Evolutionary conservation across 352 stramenopile species (phyloP).

Genomic region (Phytophthora sojae): DNA sequence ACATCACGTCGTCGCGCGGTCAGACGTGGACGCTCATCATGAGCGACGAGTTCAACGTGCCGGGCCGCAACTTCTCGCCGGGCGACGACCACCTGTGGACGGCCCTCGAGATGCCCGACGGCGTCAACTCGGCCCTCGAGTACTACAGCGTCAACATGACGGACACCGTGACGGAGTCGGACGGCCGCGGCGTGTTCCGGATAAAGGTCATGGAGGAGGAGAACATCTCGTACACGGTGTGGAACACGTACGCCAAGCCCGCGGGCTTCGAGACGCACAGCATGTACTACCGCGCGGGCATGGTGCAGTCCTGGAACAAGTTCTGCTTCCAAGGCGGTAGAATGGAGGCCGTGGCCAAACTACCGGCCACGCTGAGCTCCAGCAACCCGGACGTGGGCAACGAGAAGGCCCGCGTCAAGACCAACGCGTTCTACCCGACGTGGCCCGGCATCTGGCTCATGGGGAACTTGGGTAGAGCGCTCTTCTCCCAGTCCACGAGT

Average conservation of each 20-base stretch:
- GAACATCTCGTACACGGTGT: constrained; percentile 56
- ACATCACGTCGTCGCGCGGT: constrained; percentile 53
- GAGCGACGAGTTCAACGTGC: constrained; percentile 78
- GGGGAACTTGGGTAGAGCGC: constrained; percentile 94
- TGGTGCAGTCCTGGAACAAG: constrained; percentile 94
- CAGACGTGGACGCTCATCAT: constrained; percentile 70
- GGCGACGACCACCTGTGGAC: constrained; percentile 87
- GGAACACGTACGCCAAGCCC: constrained; percentile 52
- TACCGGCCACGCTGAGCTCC: constrained; percentile 83
- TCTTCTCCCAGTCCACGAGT: constrained; percentile 92
- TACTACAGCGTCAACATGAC: constrained; percentile 92
- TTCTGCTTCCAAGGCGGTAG: constrained; percentile 94
- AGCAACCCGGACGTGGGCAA: constrained; percentile 64
- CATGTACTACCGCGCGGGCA: constrained; percentile 72
- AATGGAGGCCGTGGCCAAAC: constrained; percentile 89
- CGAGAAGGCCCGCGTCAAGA: constrained; percentile 40
- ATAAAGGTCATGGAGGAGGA: constrained; percentile 49
- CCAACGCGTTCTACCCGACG: constrained; percentile 65
- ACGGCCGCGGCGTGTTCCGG: constrained; percentile 42
- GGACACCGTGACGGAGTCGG: constrained; percentile 43
- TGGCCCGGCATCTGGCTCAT: constrained; percentile 97
- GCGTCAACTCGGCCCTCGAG: constrained; percentile 76
- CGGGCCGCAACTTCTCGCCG: constrained; percentile 59
- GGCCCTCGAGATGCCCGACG: constrained; percentile 51
- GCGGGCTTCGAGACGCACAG: constrained; percentile 44